Base-by-base conservation (phyloP, 441 rosid species). In the Mallotus repandus region DNA sequence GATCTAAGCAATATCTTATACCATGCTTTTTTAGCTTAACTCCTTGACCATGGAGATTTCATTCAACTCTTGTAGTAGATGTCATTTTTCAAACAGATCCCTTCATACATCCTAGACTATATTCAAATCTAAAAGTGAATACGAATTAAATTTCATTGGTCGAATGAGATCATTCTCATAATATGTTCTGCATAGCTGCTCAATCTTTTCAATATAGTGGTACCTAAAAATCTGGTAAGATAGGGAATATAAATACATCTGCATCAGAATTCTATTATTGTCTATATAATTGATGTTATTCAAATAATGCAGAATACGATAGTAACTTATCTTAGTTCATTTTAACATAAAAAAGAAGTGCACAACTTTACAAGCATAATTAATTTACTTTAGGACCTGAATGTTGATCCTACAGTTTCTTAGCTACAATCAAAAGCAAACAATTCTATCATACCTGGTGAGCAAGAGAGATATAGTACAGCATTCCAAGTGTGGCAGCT, bases 401-500 rank as follows among this genome's bases (percentile, higher is more conserved):
- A 5, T 43, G 9, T 43, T 43, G 9, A 43, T 43, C 10, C 10
- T 43, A 43, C 9, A 29, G 32, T 29, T 29, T 29, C 32, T 29
- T 43, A 43, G 46, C 46, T 43, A 43, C 1, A 43, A 38, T 11
- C 13, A 52, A 68, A 35, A 71, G 35, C 19, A 65, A 65, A n/a
- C 63, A 5, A 68, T 60, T 55, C 54, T 13, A 60, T 16, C 22
- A 50, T 75, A 86, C 88, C 88, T 90, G 95, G 81, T 87, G 89
- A 56, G 88, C 87, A 35, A 88, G 82, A 79, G 78, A 61, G 71
- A 82, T 58, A 63, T 77, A 87, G 67, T 83, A 84, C 4, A 87
- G 80, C 82, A 84, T 53, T 70, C 83, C 91, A 32, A 89, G 83
- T 29, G 82, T 79, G 59, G 91, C 91, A 58, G 94, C 94, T 71